phyloP scores from a whole-genome alignment of 208 protist species.

The Wallacemonas collosoma region DNA sequence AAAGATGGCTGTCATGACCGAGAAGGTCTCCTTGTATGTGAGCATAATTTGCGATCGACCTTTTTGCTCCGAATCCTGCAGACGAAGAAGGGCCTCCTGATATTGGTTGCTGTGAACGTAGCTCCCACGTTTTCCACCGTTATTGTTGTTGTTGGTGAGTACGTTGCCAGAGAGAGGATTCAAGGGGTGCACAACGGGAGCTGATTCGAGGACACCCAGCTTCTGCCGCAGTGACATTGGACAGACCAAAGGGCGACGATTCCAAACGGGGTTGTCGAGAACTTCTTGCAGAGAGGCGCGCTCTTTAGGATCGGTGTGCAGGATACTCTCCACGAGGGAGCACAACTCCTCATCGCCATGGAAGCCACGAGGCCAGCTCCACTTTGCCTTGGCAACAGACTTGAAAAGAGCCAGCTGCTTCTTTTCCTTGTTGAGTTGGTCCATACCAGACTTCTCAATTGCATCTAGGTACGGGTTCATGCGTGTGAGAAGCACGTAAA shows the following conservation, averaged over 20 bases:
- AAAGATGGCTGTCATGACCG: slow-evolving; percentile 41
- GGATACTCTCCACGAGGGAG: slow-evolving; percentile 64
- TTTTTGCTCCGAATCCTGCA: slow-evolving; percentile 61
- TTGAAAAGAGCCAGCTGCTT: slow-evolving; percentile 77
- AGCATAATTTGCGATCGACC: slow-evolving; percentile 59
- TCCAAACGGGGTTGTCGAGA: slow-evolving; percentile 80
- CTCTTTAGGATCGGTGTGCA: slow-evolving; percentile 46
- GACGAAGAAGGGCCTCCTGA: slow-evolving; percentile 40
- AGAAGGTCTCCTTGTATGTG: slow-evolving; percentile 61
- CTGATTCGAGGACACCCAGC: slow-evolving; percentile 64
- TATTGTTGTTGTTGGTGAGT: neutral
- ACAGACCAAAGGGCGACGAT: slow-evolving; percentile 75
- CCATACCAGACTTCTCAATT: slow-evolving; percentile 54
- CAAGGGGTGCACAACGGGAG: slow-evolving; percentile 26
- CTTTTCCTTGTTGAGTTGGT: slow-evolving; percentile 65
- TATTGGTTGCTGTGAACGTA: neutral
- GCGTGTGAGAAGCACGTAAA: slow-evolving; percentile 85
- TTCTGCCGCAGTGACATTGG: slow-evolving; percentile 80
- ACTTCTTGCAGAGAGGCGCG: slow-evolving; percentile 75
- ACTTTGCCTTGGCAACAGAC: slow-evolving; percentile 69
- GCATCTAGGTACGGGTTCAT: slow-evolving; percentile 86
- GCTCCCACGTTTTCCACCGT: slow-evolving; percentile 3
- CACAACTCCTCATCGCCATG: slow-evolving; percentile 60
- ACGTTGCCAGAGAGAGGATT: slow-evolving; percentile 55
- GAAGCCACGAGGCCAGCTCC: slow-evolving; percentile 79